A percentile compares a stretch with the other conserved stretches of the same genome.
Evolutionary conservation across 1,139 yeast species (phyloP).

Genomic region (Kodamaea ohmeri): DNA sequence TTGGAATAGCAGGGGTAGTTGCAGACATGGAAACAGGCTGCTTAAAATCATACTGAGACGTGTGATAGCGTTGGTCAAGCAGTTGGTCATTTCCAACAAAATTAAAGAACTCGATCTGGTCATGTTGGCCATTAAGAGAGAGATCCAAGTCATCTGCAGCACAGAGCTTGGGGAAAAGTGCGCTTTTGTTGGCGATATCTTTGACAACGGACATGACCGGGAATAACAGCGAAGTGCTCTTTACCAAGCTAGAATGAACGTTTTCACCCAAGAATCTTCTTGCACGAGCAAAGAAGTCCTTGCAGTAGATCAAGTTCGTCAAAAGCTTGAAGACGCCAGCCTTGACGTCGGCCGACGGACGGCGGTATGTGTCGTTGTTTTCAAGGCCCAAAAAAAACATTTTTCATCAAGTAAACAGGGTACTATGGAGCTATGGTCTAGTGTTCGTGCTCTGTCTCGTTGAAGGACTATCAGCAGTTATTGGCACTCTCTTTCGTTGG

Average conservation of each 20-base stretch:
- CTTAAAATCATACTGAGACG: background rate
- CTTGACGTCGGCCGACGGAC: slow-evolving; percentile 6
- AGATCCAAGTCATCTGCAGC: slow-evolving; percentile 20
- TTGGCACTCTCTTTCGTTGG: background rate
- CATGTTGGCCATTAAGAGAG: slow-evolving; percentile 15
- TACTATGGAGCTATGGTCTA: background rate
- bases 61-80: slow-evolving; percentile 2
- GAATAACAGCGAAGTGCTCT: slow-evolving; percentile 10
- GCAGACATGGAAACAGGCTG: slow-evolving; percentile 7
- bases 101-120: slow-evolving; percentile 19
- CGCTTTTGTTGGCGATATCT: slow-evolving; percentile 12
- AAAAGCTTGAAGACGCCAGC: slow-evolving; percentile 16
- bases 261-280: slow-evolving; percentile 1
- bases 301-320: slow-evolving; percentile 15
- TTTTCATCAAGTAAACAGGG: slow-evolving; percentile 3
- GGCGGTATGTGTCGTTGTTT: background rate
- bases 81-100: slow-evolving; percentile 5
- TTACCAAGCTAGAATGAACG: slow-evolving; percentile 1
- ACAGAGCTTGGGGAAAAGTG: slow-evolving; percentile 15
- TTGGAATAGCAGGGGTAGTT: slow-evolving; percentile 11
- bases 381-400: slow-evolving; percentile 4
- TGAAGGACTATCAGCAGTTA: no score
- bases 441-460: no score
- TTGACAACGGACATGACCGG: slow-evolving; percentile 12
- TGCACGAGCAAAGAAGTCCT: slow-evolving; percentile 9